Base-by-base conservation (phyloP, 768 basidiomycete species). In the Tricholoma matsutake region DNA sequence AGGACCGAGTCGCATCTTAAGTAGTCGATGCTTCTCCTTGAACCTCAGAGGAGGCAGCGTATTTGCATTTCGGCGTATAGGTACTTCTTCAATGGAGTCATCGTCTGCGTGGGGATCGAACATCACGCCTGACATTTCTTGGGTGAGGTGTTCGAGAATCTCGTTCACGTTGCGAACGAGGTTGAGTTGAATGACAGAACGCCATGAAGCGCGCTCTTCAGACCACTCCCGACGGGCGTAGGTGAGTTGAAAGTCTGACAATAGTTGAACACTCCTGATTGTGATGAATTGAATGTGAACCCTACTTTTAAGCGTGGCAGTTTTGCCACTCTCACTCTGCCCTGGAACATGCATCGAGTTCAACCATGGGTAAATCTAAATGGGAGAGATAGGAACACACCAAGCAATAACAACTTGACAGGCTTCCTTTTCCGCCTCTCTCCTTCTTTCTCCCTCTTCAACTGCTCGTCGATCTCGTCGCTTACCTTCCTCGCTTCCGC, bases 261-360 rank as follows among this genome's bases (percentile, higher is more conserved):
- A 16, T 62, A 51, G 18, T 31, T 56, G 35, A 65, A 61, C 52
- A 29, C 41, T 47, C 64, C 18, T 68, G 59, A 59, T 51, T 62
- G 41, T 18, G 34, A 18, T 45, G n/a, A 47, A 63, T 29, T 49
- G 32, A 37, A 16, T 4, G 49, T 49, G 13, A 58, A 56, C 58
- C 22, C 31, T 65, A 91, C 89, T 92, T 74, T 92, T 92, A 58
- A 92, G 69, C 0, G 89, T 91, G 28, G 90, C 89, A 0, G 88
- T 89, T 72, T 92, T 92, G 32, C 87, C 90, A 67, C 87, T 89
- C 76, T 90, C 88, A 61, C 86, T 87, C 72, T 89, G 88, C 16
- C 83, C 82, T 81, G 60, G 6, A 65, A 49, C 16, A 55, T 59
- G 58, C 16, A 52, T 32, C 22, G 54, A 47, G 34, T 5, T 16